Conservation (phyloP, 2,329 filamentous ascomycete genomes). For the Colletotrichum spaethianum region DNA sequence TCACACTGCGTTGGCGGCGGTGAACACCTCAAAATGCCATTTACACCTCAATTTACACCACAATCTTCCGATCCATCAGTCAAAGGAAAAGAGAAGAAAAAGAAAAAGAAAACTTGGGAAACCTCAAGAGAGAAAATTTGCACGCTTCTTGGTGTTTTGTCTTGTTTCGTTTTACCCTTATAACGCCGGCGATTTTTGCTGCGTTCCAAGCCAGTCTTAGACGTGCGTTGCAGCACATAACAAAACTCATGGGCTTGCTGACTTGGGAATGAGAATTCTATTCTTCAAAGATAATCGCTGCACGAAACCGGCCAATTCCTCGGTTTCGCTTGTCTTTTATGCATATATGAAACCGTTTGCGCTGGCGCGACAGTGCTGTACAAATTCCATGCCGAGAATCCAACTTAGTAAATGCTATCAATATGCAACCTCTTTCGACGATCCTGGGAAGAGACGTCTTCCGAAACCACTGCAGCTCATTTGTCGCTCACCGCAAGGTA, state of each 20-base stretch:
- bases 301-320: too few relatives aligned
- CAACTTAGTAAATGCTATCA: neutral
- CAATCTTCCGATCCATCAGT: neutral
- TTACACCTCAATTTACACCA: constrained; percentile 21
- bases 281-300: too few relatives aligned
- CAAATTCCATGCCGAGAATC: neutral
- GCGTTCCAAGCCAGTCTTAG: too few relatives aligned
- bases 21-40: constrained; percentile 31
- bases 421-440: neutral
- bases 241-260: neutral
- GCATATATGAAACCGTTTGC: neutral
- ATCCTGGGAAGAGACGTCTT: neutral
- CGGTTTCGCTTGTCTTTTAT: too few relatives aligned
- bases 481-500: neutral
- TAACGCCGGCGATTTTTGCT: too few relatives aligned
- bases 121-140: too few relatives aligned
- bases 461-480: neutral
- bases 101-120: too few relatives aligned
- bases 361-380: neutral
- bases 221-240: neutral
- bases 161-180: too few relatives aligned
- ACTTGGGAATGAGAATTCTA: too few relatives aligned
- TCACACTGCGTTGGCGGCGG: constrained; percentile 27
- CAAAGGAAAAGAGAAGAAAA: too few relatives aligned
- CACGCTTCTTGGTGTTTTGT: too few relatives aligned